These are phyloP conservation scores for Bolboschoenoplectus hybrid DNA, from an alignment of 202 grass and related monocot genomes.

Conservation along the genomic window DNA sequence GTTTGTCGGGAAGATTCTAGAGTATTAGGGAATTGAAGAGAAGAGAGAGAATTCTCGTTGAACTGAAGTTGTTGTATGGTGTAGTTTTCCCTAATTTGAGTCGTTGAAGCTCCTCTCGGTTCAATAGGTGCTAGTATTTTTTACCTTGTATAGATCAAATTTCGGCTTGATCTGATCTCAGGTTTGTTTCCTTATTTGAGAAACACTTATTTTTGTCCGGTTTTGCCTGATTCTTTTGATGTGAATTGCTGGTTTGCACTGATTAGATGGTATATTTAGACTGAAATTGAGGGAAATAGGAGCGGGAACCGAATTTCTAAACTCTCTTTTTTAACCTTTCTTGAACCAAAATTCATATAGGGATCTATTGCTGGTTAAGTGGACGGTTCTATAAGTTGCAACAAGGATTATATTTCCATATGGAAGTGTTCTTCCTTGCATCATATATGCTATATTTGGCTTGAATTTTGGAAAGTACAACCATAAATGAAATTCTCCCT, in stretches of 20 bases:
- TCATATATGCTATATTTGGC: conserved; percentile 13
- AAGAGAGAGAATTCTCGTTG: background rate
- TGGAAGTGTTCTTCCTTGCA: background rate
- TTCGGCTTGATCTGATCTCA: conserved; percentile 13
- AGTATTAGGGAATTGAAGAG: background rate
- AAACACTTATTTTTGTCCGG: background rate
- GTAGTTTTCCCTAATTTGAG: background rate
- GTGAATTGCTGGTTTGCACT: background rate
- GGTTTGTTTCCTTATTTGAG: background rate
- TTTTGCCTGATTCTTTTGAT: background rate
- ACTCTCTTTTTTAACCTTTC: background rate
- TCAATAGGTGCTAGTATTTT: background rate
- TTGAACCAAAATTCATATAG: background rate
- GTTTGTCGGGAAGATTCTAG: conserved; percentile 3
- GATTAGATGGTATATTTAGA: background rate
- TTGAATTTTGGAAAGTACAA: background rate
- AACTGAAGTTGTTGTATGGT: background rate
- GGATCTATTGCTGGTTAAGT: conserved; percentile 22
- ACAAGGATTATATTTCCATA: background rate
- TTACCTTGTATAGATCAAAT: conserved; percentile 10
- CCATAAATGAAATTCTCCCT: background rate
- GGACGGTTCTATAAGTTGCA: background rate
- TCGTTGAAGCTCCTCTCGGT: background rate
- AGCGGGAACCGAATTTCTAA: background rate
- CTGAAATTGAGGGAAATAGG: conserved; percentile 22